These are phyloP conservation scores for Penicillium freii DNA, from an alignment of 2,329 filamentous ascomycete species.

Conservation along the genomic window DNA sequence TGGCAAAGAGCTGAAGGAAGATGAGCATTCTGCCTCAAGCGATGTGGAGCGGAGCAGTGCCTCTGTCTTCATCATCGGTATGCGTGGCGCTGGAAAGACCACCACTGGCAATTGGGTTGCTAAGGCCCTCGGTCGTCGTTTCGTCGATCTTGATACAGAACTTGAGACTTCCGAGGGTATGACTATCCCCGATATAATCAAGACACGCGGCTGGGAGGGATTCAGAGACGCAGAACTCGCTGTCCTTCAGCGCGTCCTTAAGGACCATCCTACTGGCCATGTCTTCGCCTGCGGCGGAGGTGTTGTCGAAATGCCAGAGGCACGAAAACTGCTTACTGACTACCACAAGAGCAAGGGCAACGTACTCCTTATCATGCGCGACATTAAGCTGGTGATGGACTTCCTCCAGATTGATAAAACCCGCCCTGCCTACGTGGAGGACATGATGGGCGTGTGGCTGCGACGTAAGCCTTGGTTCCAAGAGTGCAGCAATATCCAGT, in stretches of 20 bases:
- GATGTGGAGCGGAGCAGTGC: constrained; percentile 43
- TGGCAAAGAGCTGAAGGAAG: constrained; percentile 62
- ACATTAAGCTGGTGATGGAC: constrained; percentile 82
- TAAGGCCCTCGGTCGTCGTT: constrained; percentile 68
- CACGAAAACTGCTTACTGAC: constrained; percentile 69
- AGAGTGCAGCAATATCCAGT: constrained; percentile 91
- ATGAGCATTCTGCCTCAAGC: constrained; percentile 38
- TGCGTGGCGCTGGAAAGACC: constrained; percentile 96
- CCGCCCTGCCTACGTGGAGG: constrained; percentile 85
- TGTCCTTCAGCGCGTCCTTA: constrained; percentile 69
- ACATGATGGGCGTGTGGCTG: constrained; percentile 87
- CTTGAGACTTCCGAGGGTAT: constrained; percentile 71
- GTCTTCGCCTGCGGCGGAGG: constrained; percentile 94
- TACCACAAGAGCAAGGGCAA: constrained; percentile 76
- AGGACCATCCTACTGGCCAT: constrained; percentile 70
- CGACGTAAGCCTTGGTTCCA: constrained; percentile 86
- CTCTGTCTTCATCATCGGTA: constrained; percentile 93
- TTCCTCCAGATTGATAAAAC: constrained; percentile 88
- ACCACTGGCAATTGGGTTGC: constrained; percentile 87
- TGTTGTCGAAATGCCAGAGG: constrained; percentile 80
- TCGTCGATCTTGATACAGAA: constrained; percentile 84
- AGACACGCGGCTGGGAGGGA: constrained; percentile 75
- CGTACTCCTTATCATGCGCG: constrained; percentile 81
- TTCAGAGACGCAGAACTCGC: constrained; percentile 79
- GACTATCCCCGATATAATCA: constrained; percentile 84